Evolutionary conservation across 495 filamentous ascomycete genomes (phyloP).

Genomic region (Sporormia fimetaria): DNA sequence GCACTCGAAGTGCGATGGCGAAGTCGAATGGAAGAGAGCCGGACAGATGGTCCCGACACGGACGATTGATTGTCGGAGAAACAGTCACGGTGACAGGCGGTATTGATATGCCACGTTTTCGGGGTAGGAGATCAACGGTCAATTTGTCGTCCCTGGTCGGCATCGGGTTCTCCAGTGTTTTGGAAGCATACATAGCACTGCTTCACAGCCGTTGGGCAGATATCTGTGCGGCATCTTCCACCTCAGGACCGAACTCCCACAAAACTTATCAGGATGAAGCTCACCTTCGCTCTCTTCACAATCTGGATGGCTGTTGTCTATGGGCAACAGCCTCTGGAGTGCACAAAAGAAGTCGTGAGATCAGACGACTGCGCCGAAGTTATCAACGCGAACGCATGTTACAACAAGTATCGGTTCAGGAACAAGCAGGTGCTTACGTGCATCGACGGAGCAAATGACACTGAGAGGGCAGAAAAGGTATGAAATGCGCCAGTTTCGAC

Average conservation of each 20-base stretch:
- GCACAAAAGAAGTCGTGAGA: constrained; percentile 11
- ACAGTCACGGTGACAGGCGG: too few relatives aligned
- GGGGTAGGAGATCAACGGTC: too few relatives aligned
- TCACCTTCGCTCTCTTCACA: constrained; percentile 5
- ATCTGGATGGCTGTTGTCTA: constrained; percentile 3
- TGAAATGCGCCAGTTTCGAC: not conserved
- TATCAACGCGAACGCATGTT: constrained; percentile 23
- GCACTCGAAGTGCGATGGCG: too few relatives aligned
- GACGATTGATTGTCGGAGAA: too few relatives aligned
- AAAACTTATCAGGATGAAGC: constrained; percentile 11
- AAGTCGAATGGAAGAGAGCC: too few relatives aligned
- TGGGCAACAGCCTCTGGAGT: constrained; percentile 7
- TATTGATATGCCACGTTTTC: too few relatives aligned
- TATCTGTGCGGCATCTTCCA: constrained; percentile 1
- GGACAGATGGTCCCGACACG: too few relatives aligned
- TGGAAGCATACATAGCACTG: constrained; percentile 1
- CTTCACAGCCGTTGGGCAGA: constrained; percentile 8
- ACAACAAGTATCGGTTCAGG: constrained; percentile 14
- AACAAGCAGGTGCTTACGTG: constrained; percentile 12
- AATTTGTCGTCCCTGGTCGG: not conserved
- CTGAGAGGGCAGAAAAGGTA: constrained; percentile 17
- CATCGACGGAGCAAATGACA: constrained; percentile 16
- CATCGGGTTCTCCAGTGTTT: not conserved
- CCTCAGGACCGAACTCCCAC: not conserved
- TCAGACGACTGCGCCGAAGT: constrained; percentile 19